Evolutionary conservation across 139 green algal species (phyloP).

Genomic region (Nannochloris sp.): DNA sequence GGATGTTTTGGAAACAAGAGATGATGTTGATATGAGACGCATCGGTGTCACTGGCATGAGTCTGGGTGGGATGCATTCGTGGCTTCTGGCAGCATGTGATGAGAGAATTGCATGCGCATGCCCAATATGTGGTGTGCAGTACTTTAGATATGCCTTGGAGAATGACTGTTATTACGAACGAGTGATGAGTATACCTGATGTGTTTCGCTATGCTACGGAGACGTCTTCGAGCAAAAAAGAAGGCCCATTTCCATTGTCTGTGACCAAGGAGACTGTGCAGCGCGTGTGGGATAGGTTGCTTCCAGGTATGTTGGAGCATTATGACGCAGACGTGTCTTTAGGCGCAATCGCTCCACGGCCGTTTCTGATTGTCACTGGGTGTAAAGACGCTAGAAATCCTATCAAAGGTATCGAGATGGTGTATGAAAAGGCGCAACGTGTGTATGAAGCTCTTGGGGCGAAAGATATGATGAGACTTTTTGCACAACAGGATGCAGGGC

Average conservation of each 20-base stretch:
- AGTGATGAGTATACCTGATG: constrained; percentile 31
- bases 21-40: constrained; percentile 44
- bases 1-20: constrained; percentile 40
- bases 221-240: not conserved
- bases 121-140: constrained; percentile 59
- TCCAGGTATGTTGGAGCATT: constrained; percentile 18
- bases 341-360: constrained; percentile 41
- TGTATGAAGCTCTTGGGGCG: constrained; percentile 8
- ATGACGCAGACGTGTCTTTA: constrained; percentile 39
- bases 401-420: constrained; percentile 20
- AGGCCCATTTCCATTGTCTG: not conserved
- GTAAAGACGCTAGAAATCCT: constrained; percentile 40
- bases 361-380: constrained; percentile 42
- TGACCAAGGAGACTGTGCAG: constrained; percentile 11
- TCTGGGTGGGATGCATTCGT: constrained; percentile 61
- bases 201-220: constrained; percentile 39
- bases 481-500: constrained; percentile 12
- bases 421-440: not conserved
- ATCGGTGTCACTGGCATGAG: constrained; percentile 56
- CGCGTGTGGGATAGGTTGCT: constrained; percentile 22
- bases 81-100: constrained; percentile 46
- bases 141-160: constrained; percentile 44
- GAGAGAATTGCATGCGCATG: constrained; percentile 39
- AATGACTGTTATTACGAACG: constrained; percentile 41
- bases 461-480: constrained; percentile 11